Base-by-base conservation (phyloP, 768 basidiomycete genomes). In the Termitomyces sp. region DNA sequence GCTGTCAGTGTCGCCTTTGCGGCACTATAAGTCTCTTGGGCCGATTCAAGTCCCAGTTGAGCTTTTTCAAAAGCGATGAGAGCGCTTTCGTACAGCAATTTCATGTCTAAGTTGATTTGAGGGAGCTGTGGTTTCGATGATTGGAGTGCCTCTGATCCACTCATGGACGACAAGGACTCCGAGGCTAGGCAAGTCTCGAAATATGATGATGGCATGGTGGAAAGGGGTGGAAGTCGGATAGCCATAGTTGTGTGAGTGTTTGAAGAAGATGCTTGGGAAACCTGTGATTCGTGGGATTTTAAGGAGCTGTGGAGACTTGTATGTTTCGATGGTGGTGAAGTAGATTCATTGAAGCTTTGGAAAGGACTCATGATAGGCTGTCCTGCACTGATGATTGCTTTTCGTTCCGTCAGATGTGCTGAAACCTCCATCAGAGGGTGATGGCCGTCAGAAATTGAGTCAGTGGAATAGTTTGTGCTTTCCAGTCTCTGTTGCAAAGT, bases 1-100 rank as follows among this genome's bases (percentile, higher is more conserved):
- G 60, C 60, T 20, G 53, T 26, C 35, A 61, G 45, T 14, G 60
- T 36, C 13, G 54, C 38, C 24, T 52, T 56, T 10, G 57, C 54
- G 11, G 60, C 49, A 24, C 58, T 54, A 22, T 55, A 58, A 16
- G 54, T 52, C 36, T 61, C 57, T 10, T 52, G 57, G 2, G 56
- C 57, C 5, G n/a, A 32, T 20, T 30, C 13, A 8, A 61, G 48
- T 10, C 11, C 24, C 13, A 32, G 38, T 30, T 49, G 38, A 1
- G 60, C 57, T 28, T 46, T 55, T 22, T 61, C 54, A 14, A 55
- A 56, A 26, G 60, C 46, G 3, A 48, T 40, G 7, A 49, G 22
- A 11, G 60, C 57, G 11, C 38, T 52, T 44, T 61, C 45, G 38
- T 58, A 56, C 3, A 56, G 33, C 22, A 54, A 18, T n/a, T 45